These are phyloP conservation scores for Cyberlindnera mycetangii DNA, from an alignment of 805 yeast genomes.

Conservation along the genomic window DNA sequence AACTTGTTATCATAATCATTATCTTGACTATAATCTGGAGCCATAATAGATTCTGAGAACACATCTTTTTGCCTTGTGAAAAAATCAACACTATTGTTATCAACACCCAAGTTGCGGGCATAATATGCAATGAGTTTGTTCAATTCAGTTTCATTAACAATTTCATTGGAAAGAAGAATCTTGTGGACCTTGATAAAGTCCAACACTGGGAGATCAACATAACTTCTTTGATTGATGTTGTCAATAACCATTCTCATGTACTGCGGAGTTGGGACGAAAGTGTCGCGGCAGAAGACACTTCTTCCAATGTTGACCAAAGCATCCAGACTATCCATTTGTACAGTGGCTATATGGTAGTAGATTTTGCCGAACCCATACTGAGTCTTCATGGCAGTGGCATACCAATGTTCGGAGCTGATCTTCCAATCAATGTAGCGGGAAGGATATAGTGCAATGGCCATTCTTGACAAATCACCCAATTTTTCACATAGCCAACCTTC, in stretches of 20 bases:
- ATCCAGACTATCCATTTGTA: slow-evolving; percentile 65
- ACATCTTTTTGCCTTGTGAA: slow-evolving; percentile 32
- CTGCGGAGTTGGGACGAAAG: slow-evolving; percentile 80
- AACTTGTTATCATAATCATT: slow-evolving; percentile 32
- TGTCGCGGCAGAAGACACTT: slow-evolving; percentile 75
- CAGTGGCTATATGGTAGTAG: slow-evolving; percentile 85
- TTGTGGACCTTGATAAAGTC: slow-evolving; percentile 30
- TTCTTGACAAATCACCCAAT: slow-evolving; percentile 78
- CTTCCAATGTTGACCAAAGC: slow-evolving; percentile 79
- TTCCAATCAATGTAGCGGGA: slow-evolving; percentile 86
- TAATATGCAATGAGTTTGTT: slow-evolving; percentile 60
- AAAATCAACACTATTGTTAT: slow-evolving; percentile 59
- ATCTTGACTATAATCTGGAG: slow-evolving; percentile 19
- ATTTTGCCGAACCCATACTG: slow-evolving; percentile 83
- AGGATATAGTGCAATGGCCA: slow-evolving; percentile 84
- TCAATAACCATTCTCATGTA: slow-evolving; percentile 76
- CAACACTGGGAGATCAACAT: slow-evolving; percentile 35
- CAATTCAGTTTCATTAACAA: slow-evolving; percentile 37
- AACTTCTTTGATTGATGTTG: slow-evolving; percentile 60
- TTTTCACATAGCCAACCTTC: slow-evolving; percentile 70
- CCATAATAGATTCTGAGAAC: slow-evolving; percentile 12
- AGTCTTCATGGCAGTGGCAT: slow-evolving; percentile 64
- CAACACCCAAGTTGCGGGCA: slow-evolving; percentile 65
- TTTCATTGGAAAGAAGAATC: slow-evolving; percentile 22
- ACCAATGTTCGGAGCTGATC: slow-evolving; percentile 80